Evolutionary conservation across 495 filamentous ascomycete genomes (phyloP).

Genomic region (Tetracladium setigerum): DNA sequence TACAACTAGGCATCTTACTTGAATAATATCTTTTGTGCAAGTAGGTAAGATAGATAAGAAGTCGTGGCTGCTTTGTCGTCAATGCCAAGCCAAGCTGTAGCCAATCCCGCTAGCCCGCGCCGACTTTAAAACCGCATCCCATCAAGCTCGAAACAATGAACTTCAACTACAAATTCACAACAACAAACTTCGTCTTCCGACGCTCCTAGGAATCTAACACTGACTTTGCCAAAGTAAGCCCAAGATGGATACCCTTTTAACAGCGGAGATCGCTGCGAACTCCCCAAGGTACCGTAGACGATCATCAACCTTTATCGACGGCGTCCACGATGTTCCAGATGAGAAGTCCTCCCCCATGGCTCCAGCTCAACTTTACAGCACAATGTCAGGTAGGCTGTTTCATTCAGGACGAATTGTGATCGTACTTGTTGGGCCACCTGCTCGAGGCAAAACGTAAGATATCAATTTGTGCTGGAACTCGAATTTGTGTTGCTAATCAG

Average conservation of each 20-base stretch:
- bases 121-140: too few relatives aligned
- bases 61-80: too few relatives aligned
- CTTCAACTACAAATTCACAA: too few relatives aligned
- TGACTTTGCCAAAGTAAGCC: too few relatives aligned
- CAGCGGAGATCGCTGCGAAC: constrained; percentile 80
- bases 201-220: too few relatives aligned
- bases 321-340: constrained; percentile 86
- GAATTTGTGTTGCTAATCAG: constrained; percentile 18
- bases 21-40: too few relatives aligned
- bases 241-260: constrained; percentile 21
- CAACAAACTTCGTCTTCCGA: too few relatives aligned
- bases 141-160: too few relatives aligned
- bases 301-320: constrained; percentile 94
- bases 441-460: constrained; percentile 88
- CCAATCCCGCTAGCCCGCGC: too few relatives aligned
- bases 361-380: constrained; percentile 95
- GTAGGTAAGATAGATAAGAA: too few relatives aligned
- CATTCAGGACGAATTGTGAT: constrained; percentile 97
- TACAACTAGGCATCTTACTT: too few relatives aligned
- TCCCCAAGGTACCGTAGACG: constrained; percentile 75
- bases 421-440: constrained; percentile 91
- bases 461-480: not conserved
- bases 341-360: constrained; percentile 66
- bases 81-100: too few relatives aligned
- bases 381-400: constrained; percentile 92